Conservation (phyloP, 148 eudicot species). For the Talinum fruticosum region DNA sequence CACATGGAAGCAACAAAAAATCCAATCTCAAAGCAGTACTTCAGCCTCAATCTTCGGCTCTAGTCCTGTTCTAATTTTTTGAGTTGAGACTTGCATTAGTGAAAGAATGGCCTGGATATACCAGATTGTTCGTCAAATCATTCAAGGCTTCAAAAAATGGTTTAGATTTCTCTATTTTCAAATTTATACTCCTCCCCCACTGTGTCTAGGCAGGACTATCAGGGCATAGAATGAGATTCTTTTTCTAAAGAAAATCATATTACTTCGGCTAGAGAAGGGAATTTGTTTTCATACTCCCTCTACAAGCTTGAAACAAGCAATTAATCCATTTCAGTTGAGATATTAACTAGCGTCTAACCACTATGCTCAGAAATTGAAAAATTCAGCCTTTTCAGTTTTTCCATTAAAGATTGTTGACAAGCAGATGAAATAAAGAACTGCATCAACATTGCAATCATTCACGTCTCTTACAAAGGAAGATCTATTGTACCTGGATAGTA, state of each 20-base stretch:
- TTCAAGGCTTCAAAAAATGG: not conserved
- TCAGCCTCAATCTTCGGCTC: not conserved
- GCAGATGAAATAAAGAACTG: not conserved
- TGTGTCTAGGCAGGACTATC: no score
- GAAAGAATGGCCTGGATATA: not conserved
- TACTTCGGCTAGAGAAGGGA: not conserved
- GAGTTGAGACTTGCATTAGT: not conserved
- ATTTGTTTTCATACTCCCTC: no score
- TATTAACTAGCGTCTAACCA: no score
- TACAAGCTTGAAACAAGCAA: not conserved
- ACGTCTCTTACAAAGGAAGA: not conserved
- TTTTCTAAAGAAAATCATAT: not conserved
- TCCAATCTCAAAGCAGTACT: not conserved
- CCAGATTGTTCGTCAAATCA: not conserved
- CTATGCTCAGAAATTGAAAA: no score
- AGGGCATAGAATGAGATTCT: no score
- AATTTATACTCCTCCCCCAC: not conserved
- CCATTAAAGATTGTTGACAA: not conserved
- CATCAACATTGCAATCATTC: not conserved
- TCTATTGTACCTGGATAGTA: conserved; percentile 55
- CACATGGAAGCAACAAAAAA: not conserved
- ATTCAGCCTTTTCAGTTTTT: no score
- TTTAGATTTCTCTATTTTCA: not conserved
- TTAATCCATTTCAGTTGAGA: not conserved
- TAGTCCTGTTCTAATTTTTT: not conserved